Conservation (phyloP, 1,284 basidiomycete genomes). For the Mycena sp. region DNA sequence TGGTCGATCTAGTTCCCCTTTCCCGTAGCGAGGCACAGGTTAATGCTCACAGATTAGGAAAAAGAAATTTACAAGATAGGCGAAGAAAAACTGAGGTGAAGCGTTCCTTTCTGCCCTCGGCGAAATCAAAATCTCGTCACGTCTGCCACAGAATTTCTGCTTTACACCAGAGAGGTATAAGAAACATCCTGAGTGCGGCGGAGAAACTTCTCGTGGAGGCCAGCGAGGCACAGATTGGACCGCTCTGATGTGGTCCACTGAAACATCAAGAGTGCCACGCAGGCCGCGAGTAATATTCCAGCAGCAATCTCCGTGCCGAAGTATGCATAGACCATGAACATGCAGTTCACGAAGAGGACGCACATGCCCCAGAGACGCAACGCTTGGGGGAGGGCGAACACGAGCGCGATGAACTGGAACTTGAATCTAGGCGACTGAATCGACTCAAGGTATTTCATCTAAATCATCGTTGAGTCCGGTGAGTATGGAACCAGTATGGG, state of each 20-base stretch:
- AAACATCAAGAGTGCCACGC: constrained; percentile 29
- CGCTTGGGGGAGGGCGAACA: constrained; percentile 55
- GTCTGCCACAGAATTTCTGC: no score
- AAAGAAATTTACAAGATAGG: no score
- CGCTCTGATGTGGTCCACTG: constrained; percentile 33
- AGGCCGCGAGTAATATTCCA: constrained; percentile 20
- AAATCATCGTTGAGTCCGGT: constrained; percentile 17
- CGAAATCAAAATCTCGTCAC: no score
- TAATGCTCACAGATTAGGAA: no score
- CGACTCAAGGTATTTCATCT: constrained; percentile 50
- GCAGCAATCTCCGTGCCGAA: constrained; percentile 23
- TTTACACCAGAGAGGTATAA: no score
- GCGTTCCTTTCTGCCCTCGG: no score
- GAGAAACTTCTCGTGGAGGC: constrained; percentile 2
- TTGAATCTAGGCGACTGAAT: constrained; percentile 47
- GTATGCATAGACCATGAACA: constrained; percentile 37
- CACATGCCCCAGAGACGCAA: constrained; percentile 53
- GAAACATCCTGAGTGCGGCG: no score
- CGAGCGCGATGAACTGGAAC: constrained; percentile 55
- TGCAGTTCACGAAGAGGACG: constrained; percentile 44
- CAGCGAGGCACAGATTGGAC: no score
- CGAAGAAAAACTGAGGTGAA: no score
- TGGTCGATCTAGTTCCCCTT: no score
- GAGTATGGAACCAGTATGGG: background rate
- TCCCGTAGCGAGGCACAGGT: no score